Evolutionary conservation across 352 stramenopile species (phyloP).

Genomic region (Heterotrichella gracilis): DNA sequence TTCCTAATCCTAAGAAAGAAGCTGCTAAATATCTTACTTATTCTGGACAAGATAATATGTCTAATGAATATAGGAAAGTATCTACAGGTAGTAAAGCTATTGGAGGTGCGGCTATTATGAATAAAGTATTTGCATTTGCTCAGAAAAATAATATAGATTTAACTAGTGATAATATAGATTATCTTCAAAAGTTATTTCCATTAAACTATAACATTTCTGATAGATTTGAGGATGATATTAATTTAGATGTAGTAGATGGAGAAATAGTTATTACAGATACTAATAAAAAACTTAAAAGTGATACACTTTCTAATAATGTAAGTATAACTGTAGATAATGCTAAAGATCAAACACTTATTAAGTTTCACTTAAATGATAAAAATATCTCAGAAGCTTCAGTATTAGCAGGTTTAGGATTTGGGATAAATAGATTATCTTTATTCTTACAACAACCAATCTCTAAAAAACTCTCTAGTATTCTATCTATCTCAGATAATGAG

Average conservation of each 20-base stretch:
- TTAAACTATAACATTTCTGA: constrained; percentile 7
- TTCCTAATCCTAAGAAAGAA: constrained; percentile 12
- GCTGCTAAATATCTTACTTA: constrained; percentile 12
- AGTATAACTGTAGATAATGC: neutral
- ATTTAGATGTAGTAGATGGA: neutral
- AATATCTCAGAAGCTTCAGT: neutral
- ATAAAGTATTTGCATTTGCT: constrained; percentile 1
- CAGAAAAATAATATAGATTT: constrained; percentile 5
- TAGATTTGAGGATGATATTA: constrained; percentile 6
- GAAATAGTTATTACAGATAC: constrained; percentile 3
- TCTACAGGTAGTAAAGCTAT: neutral
- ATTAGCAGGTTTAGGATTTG: neutral
- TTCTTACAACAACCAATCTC: too few relatives aligned
- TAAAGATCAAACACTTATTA: constrained; percentile 10
- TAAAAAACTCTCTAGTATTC: too few relatives aligned
- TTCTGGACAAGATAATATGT: neutral
- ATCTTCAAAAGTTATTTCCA: constrained; percentile 11
- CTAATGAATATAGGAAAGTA: constrained; percentile 5
- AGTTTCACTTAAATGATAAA: too few relatives aligned
- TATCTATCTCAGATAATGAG: too few relatives aligned
- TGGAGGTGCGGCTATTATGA: neutral
- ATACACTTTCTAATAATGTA: neutral
- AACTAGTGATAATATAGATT: neutral
- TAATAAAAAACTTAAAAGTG: neutral
- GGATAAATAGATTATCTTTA: constrained; percentile 11